A percentile compares a stretch with the other conserved stretches of the same genome.
phyloP scores from a whole-genome alignment of 768 basidiomycete genomes.

The Tricholoma saponaceum region DNA sequence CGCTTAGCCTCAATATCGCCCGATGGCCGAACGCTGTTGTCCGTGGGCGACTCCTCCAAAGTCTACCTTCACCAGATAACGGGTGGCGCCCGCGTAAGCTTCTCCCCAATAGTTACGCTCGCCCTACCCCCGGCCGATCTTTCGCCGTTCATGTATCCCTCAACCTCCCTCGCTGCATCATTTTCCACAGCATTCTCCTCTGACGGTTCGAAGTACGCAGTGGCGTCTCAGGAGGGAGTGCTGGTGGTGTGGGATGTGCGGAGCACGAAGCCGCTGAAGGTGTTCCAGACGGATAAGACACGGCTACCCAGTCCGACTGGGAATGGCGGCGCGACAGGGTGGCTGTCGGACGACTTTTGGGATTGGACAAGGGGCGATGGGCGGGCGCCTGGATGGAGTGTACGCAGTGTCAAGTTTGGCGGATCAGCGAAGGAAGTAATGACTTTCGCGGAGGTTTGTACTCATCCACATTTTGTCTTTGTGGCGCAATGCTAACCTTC shows the following conservation, averaged over 20 bases:
- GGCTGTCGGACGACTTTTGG: conserved; percentile 61
- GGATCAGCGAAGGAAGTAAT: conserved; percentile 69
- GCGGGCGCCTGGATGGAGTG: conserved; percentile 78
- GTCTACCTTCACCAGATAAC: conserved; percentile 79
- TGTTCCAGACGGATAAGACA: conserved; percentile 56
- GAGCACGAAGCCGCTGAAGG: conserved; percentile 64
- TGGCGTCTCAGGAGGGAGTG: conserved; percentile 78
- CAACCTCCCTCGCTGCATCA: conserved; percentile 57
- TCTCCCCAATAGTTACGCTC: conserved; percentile 66
- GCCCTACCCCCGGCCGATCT: conserved; percentile 55
- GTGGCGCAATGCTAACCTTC: conserved; percentile 8
- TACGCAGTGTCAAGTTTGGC: conserved; percentile 83
- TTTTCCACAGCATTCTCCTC: conserved; percentile 79
- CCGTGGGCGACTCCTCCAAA: conserved; percentile 87
- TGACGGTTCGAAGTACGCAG: conserved; percentile 75
- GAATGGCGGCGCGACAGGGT: conserved; percentile 42
- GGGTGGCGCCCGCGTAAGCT: conserved; percentile 57
- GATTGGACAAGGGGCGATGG: conserved; percentile 59
- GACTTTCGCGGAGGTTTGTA: conserved; percentile 83
- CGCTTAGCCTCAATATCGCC: conserved; percentile 81
- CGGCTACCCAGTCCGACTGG: conserved; percentile 21
- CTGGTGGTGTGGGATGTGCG: conserved; percentile 84
- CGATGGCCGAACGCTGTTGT: conserved; percentile 80
- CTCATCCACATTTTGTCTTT: not conserved
- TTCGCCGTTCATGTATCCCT: conserved; percentile 29